Evolutionary conservation across 2,329 filamentous ascomycete species (phyloP).

Genomic region (Drechslera avenae): DNA sequence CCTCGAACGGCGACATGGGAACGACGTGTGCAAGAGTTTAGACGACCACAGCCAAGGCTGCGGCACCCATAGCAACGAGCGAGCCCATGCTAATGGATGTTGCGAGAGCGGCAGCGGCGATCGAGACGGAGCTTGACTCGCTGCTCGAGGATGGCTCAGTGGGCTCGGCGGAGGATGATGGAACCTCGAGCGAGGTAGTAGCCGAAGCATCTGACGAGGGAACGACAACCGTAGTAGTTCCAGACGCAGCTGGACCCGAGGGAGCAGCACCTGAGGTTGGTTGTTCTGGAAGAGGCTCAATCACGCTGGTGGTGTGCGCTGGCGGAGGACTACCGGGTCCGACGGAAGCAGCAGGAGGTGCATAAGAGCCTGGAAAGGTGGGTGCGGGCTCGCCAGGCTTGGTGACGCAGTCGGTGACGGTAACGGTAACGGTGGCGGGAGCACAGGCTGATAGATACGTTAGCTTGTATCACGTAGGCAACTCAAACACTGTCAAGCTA

Average conservation of each 20-base stretch:
- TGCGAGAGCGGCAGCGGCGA: conserved; percentile 25
- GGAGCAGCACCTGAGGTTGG: conserved; percentile 10
- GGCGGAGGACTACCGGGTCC: conserved; percentile 12
- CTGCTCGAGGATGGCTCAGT: conserved; percentile 6
- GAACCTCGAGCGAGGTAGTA: not conserved
- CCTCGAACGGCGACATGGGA: not conserved
- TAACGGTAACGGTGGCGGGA: conserved; percentile 33
- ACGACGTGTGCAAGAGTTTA: conserved; percentile 11
- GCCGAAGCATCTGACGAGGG: not conserved
- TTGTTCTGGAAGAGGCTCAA: conserved; percentile 12
- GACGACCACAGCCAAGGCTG: conserved; percentile 25
- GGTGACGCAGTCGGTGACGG: conserved; percentile 30
- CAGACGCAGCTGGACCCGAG: conserved; percentile 8
- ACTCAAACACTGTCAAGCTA: not conserved
- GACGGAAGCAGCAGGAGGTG: conserved; percentile 16
- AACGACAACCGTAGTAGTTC: not conserved
- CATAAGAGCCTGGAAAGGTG: conserved; percentile 10
- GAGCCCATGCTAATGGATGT: conserved; percentile 28
- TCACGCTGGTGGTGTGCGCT: conserved; percentile 5
- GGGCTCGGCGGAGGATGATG: conserved; percentile 19
- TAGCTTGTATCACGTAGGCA: conserved; percentile 11
- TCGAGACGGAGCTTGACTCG: conserved; percentile 16
- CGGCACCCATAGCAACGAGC: conserved; percentile 30
- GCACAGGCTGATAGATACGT: conserved; percentile 22
- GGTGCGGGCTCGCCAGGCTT: conserved; percentile 13